Percentiles rank a stretch among this genome's conserved stretches.
These are phyloP conservation scores for Vitis hybrid DNA, from an alignment of 177 flowering plant species.

Conservation along the genomic window DNA sequence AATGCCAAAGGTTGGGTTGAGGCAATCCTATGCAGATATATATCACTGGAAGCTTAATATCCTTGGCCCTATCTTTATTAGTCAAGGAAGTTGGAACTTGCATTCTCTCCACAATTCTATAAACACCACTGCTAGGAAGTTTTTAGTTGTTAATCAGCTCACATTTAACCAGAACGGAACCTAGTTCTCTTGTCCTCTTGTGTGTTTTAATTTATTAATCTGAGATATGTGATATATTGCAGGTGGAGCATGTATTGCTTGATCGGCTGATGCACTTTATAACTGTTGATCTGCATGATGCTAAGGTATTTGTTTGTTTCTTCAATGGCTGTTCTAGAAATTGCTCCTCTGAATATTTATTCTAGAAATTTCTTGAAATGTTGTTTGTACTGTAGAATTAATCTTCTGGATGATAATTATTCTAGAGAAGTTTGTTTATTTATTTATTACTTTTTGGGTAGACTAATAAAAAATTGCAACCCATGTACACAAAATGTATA, in stretches of 20 bases:
- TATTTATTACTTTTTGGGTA: not conserved
- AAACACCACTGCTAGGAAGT: not conserved
- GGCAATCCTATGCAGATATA: too few relatives aligned
- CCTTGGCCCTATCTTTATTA: too few relatives aligned
- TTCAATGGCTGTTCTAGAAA: not conserved
- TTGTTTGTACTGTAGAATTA: too few relatives aligned
- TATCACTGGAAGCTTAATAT: too few relatives aligned
- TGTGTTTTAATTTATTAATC: not conserved
- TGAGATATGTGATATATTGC: slow-evolving; percentile 4
- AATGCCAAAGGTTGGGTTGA: too few relatives aligned
- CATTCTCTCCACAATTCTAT: not conserved
- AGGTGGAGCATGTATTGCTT: slow-evolving; percentile 74
- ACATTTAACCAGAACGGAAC: not conserved
- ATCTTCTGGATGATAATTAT: too few relatives aligned
- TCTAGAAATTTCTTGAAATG: too few relatives aligned
- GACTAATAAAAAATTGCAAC: too few relatives aligned
- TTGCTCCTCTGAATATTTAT: too few relatives aligned
- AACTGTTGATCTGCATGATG: slow-evolving; percentile 57
- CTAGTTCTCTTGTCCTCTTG: not conserved
- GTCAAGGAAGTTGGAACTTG: too few relatives aligned
- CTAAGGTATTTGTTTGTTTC: slow-evolving; percentile 41
- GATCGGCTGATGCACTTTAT: slow-evolving; percentile 56
- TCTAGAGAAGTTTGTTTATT: not conserved
- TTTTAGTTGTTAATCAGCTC: not conserved
- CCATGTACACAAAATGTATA: too few relatives aligned